These are phyloP conservation scores for Pyrenopolyporus hunteri DNA, from an alignment of 495 filamentous ascomycete species.

Conservation along the genomic window DNA sequence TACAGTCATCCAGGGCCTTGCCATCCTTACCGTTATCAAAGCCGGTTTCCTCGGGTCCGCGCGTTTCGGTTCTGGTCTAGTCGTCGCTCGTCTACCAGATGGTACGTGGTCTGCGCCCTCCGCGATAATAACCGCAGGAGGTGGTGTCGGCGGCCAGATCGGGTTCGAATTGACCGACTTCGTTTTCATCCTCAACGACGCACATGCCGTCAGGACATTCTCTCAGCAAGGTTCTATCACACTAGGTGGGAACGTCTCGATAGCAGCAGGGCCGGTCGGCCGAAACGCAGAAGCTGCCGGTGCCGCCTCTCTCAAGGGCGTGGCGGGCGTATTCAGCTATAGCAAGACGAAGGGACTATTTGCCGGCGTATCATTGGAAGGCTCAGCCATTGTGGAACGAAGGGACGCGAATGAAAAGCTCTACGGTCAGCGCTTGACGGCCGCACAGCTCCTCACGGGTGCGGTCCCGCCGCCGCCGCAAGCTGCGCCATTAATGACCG, in stretches of 20 bases:
- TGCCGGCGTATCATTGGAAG: conserved; percentile 92
- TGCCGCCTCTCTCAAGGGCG: conserved; percentile 85
- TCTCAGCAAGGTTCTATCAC: conserved; percentile 90
- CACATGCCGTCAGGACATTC: conserved; percentile 89
- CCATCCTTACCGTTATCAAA: conserved; percentile 93
- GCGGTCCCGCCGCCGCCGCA: conserved; percentile 77
- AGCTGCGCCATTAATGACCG: conserved; percentile 80
- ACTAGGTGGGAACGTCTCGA: conserved; percentile 93
- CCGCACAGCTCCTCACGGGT: conserved; percentile 81
- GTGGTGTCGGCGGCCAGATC: conserved; percentile 95
- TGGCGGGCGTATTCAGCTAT: conserved; percentile 94
- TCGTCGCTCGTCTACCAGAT: conserved; percentile 90
- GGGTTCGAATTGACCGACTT: conserved; percentile 98
- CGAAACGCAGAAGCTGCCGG: conserved; percentile 96
- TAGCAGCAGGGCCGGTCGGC: conserved; percentile 92
- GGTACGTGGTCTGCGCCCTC: conserved; percentile 93
- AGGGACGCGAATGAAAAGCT: conserved; percentile 97
- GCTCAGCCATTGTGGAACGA: conserved; percentile 86
- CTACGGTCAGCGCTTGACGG: conserved; percentile 81
- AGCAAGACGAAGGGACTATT: conserved; percentile 97
- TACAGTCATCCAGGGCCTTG: conserved; percentile 71
- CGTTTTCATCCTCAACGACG: conserved; percentile 97
- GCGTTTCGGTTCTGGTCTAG: conserved; percentile 90
- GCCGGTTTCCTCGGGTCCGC: conserved; percentile 93
- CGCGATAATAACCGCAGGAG: conserved; percentile 88